These are phyloP conservation scores for Closterium sp. DNA, from an alignment of 139 green algal species.

Conservation along the genomic window DNA sequence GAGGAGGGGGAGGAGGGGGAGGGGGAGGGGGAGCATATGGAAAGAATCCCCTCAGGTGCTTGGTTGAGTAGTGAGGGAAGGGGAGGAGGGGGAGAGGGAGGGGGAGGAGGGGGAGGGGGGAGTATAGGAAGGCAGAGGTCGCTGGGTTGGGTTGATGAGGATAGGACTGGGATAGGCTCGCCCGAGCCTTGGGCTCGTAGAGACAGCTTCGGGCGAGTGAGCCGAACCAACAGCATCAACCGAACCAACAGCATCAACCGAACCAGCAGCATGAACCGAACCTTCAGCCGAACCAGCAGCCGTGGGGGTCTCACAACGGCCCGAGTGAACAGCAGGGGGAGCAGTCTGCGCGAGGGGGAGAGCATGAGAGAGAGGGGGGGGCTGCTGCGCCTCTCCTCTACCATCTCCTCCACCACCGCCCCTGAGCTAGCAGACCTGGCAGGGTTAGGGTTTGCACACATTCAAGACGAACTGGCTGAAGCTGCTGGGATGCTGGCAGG, in stretches of 20 bases:
- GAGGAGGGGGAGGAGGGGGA: not conserved
- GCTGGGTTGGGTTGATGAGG: not conserved
- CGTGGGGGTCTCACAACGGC: not conserved
- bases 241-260: not conserved
- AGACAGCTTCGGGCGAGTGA: not conserved
- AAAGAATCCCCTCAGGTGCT: not conserved
- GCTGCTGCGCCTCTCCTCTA: not conserved
- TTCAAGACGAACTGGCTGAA: not conserved
- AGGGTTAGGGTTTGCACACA: not conserved
- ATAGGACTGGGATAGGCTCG: not conserved
- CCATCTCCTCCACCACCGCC: not conserved
- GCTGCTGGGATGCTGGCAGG: not conserved
- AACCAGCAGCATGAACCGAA: not conserved
- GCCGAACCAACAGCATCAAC: not conserved
- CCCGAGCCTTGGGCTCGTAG: not conserved
- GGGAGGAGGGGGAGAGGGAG: not conserved
- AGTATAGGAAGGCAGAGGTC: not conserved
- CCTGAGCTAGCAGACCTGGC: not conserved
- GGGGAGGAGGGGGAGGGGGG: too few relatives aligned
- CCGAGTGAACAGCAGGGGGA: not conserved
- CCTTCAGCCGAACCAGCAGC: not conserved
- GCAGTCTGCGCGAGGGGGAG: not conserved
- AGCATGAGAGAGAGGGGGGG: not conserved
- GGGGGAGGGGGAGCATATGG: not conserved
- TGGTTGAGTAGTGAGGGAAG: not conserved